Conservation (phyloP, 805 yeast species). For the Candida ortonii region DNA sequence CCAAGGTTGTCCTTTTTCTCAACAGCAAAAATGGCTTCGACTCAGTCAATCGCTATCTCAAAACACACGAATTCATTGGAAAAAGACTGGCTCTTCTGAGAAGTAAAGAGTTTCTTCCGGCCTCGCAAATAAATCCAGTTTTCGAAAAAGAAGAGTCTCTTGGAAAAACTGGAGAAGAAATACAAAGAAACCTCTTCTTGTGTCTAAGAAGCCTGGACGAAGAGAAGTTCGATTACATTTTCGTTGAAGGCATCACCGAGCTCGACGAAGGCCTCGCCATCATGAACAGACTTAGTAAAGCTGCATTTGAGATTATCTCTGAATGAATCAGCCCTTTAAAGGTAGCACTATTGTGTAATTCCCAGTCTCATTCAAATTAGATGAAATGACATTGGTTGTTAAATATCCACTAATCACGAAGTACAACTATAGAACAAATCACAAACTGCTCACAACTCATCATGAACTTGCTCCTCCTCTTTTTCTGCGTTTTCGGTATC, state of each 20-base stretch:
- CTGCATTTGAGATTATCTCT: slow-evolving; percentile 52
- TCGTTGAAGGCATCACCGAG: slow-evolving; percentile 81
- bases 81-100: slow-evolving; percentile 52
- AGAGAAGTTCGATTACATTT: slow-evolving; percentile 59
- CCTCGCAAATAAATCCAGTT: slow-evolving; percentile 16
- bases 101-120: slow-evolving; percentile 34
- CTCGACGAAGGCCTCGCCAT: slow-evolving; percentile 85
- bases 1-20: slow-evolving; percentile 68
- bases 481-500: slow-evolving; percentile 84
- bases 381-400: no score
- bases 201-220: slow-evolving; percentile 75
- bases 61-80: slow-evolving; percentile 9
- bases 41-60: slow-evolving; percentile 13
- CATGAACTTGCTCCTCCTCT: slow-evolving; percentile 56
- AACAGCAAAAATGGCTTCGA: slow-evolving; percentile 44
- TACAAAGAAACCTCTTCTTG: slow-evolving; percentile 74
- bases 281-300: slow-evolving; percentile 86
- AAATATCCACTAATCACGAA: no score
- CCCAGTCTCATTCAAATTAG: no score
- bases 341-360: no score
- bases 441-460: slow-evolving; percentile 20
- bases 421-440: no score
- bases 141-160: slow-evolving; percentile 34
- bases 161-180: slow-evolving; percentile 51
- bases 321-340: no score